Conservation (phyloP, 2,329 filamentous ascomycete species). For the Davidsoniella neocaledoniae region DNA sequence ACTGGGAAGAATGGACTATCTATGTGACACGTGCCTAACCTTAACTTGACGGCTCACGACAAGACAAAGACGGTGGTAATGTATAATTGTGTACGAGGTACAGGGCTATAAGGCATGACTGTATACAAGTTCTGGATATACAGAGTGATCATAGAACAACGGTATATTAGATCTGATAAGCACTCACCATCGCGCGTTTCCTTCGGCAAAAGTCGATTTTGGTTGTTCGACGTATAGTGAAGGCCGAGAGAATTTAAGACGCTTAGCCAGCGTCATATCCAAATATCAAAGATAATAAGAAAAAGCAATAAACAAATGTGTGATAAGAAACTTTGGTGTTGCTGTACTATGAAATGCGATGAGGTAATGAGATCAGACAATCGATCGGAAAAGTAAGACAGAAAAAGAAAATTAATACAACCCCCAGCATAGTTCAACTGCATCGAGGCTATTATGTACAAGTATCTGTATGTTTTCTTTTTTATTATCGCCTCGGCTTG, state of each 20-base stretch:
- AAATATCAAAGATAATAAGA: background rate
- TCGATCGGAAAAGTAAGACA: background rate
- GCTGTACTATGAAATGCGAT: too few relatives aligned
- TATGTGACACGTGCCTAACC: too few relatives aligned
- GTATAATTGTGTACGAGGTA: background rate
- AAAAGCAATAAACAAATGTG: background rate
- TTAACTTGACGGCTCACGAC: too few relatives aligned
- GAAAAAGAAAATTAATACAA: background rate
- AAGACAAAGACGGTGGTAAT: too few relatives aligned
- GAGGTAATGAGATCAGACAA: background rate
- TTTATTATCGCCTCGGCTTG: too few relatives aligned
- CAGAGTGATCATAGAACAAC: background rate
- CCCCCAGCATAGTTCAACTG: background rate
- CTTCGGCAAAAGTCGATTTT: constrained; percentile 6
- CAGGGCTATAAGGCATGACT: background rate
- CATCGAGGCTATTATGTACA: too few relatives aligned
- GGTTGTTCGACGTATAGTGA: constrained; percentile 4
- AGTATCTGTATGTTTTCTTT: too few relatives aligned
- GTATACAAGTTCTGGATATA: background rate
- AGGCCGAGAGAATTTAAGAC: background rate
- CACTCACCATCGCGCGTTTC: constrained; percentile 5
- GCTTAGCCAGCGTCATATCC: too few relatives aligned
- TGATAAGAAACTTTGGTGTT: background rate
- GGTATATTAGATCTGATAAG: background rate
- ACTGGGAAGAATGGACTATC: too few relatives aligned